Evolutionary conservation across 306 rosid genomes (phyloP), one percentile per base, ranked within the genome.

Genomic region (Castanea mollissima): DNA sequence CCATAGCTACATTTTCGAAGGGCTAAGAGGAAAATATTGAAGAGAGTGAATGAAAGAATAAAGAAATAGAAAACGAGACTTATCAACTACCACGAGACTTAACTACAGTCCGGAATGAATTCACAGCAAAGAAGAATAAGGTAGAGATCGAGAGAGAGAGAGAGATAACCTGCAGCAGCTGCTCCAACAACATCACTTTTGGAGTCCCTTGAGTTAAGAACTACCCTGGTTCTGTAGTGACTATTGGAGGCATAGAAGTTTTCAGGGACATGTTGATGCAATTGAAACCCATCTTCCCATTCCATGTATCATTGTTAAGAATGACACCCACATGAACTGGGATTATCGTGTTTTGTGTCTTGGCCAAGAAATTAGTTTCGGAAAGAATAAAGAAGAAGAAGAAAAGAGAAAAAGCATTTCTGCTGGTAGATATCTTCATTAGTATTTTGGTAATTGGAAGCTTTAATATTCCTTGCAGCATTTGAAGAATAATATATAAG

Each of bases 261-360:
- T 0, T 80, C 58, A 16, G 69, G 1, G 88, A 77, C 85, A 87
- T 82, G 19, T 87, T 21, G 69, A 87, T 78, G 76, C 84, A 85
- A 38, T 76, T 80, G 74, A 82, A 2, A 34, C 77, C 79, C 82
- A 85, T 34, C 75, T 80, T 85, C 49, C 84, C 87, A 52, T 2
- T 1, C 69, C 51, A 10, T 0, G 73, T 38, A 35, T 62, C 77
- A 10, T 20, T 14, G 52, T 80, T 74, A 44, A 84, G 35, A 21
- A 84, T 35, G 74, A 84, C 73, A 0, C 90, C 89, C 4, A 87
- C 82, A 52, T 80, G 75, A 52, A 81, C 82, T 74, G 68, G 29
- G 3, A 25, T 10, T 2, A 35, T 75, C 1, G 20, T 59, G 63
- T 76, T 79, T 51, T 65, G 77, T 16, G 80, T 75, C 2, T 18